These are phyloP conservation scores for Cryptococcus hybrid DNA, from an alignment of 1,284 basidiomycete genomes.

Conservation along the genomic window DNA sequence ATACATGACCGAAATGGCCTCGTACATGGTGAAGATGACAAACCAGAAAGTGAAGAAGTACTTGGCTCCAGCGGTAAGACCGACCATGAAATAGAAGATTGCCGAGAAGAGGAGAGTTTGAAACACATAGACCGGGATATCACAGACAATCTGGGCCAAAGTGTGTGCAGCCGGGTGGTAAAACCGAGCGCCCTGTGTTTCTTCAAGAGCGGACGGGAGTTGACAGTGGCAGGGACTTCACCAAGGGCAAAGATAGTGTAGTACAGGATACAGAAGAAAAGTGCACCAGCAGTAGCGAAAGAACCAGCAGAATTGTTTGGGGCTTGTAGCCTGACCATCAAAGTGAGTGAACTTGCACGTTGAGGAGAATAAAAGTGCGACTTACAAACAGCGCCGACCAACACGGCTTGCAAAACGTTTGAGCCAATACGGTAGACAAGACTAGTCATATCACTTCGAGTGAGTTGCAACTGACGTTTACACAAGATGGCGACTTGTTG, in stretches of 20 bases:
- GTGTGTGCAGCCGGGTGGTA: neutral
- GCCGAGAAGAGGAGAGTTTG: slow-evolving; percentile 54
- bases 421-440: neutral
- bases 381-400: slow-evolving; percentile 54
- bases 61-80: neutral
- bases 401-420: neutral
- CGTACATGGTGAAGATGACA: slow-evolving; percentile 47
- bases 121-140: slow-evolving; percentile 53
- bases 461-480: slow-evolving; percentile 56
- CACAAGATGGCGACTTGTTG: slow-evolving; percentile 71
- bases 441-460: neutral
- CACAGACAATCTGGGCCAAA: neutral
- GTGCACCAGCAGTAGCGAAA: slow-evolving; percentile 81
- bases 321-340: slow-evolving; percentile 51
- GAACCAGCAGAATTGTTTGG: slow-evolving; percentile 72
- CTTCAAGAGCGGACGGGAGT: neutral
- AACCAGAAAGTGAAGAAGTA: slow-evolving; percentile 47
- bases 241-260: slow-evolving; percentile 24
- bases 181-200: neutral
- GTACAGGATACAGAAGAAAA: slow-evolving; percentile 69
- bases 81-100: slow-evolving; percentile 49
- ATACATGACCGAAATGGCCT: slow-evolving; percentile 47
- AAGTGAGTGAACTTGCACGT: neutral
- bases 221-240: slow-evolving; percentile 43
- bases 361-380: slow-evolving; percentile 50